Evolutionary conservation across 1,284 basidiomycete genomes (phyloP).

Genomic region (Lentinula novae-zelandiae): DNA sequence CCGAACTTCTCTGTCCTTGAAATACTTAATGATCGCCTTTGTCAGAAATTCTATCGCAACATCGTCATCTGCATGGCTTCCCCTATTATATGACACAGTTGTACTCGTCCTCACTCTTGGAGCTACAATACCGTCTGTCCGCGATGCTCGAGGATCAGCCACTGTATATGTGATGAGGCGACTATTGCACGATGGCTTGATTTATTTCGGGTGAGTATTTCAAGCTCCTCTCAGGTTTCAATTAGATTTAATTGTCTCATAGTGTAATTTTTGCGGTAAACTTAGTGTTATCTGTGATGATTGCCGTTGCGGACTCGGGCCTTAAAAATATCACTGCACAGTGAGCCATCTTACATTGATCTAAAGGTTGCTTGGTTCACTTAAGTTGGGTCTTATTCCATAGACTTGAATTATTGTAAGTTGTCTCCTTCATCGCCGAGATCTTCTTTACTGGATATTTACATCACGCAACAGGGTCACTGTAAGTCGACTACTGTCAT

Average conservation of each 20-base stretch:
- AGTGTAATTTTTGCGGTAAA: slow-evolving; percentile 54
- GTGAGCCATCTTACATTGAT: slow-evolving; percentile 28
- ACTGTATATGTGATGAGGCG: slow-evolving; percentile 36
- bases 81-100: slow-evolving; percentile 51
- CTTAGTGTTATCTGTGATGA: slow-evolving; percentile 49
- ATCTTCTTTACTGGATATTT: neutral
- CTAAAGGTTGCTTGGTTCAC: neutral
- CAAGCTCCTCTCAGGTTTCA: neutral
- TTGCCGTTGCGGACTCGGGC: slow-evolving; percentile 36
- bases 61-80: slow-evolving; percentile 52
- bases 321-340: slow-evolving; percentile 52
- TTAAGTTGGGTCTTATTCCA: neutral
- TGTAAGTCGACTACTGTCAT: slow-evolving; percentile 3
- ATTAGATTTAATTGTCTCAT: neutral
- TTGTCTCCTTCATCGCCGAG: neutral
- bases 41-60: slow-evolving; percentile 30
- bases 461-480: slow-evolving; percentile 20
- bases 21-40: neutral
- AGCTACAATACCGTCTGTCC: slow-evolving; percentile 39
- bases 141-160: slow-evolving; percentile 27
- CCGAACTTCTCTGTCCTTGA: neutral
- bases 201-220: slow-evolving; percentile 46
- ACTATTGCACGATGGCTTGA: slow-evolving; percentile 47
- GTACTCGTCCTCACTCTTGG: slow-evolving; percentile 45
- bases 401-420: slow-evolving; percentile 49